Conservation (phyloP, 495 filamentous ascomycete species). For the Penicillium cinerascens region DNA sequence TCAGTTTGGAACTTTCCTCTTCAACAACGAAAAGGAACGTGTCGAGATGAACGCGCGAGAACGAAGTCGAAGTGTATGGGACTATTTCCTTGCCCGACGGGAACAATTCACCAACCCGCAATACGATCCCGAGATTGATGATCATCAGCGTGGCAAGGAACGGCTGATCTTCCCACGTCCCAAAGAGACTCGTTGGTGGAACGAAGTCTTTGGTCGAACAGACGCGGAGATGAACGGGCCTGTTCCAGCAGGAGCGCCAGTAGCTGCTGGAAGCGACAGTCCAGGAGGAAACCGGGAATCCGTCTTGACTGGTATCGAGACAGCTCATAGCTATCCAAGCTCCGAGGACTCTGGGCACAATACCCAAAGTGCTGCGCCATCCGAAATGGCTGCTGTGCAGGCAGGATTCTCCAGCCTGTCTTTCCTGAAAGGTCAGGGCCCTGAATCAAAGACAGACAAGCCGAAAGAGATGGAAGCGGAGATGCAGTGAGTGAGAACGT, state of each 20-base stretch:
- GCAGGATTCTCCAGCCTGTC: constrained; percentile 42
- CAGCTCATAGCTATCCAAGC: constrained; percentile 33
- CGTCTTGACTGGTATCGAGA: constrained; percentile 49
- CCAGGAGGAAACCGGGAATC: constrained; percentile 21
- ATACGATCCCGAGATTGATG: constrained; percentile 76
- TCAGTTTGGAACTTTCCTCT: constrained; percentile 96
- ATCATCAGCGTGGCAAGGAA: constrained; percentile 71
- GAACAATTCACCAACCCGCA: constrained; percentile 76
- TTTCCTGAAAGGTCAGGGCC: constrained; percentile 26
- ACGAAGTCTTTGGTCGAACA: constrained; percentile 76
- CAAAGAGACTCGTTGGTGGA: constrained; percentile 82
- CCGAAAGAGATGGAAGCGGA: constrained; percentile 45
- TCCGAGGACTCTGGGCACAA: constrained; percentile 22
- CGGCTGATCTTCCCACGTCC: constrained; percentile 75
- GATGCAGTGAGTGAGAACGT: constrained; percentile 35
- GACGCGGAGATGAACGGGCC: constrained; percentile 91
- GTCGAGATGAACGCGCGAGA: constrained; percentile 66
- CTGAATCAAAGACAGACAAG: constrained; percentile 18
- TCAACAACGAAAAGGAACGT: constrained; percentile 90
- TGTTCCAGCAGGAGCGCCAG: constrained; percentile 18
- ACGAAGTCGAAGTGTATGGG: constrained; percentile 88
- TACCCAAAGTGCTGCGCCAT: constrained; percentile 24
- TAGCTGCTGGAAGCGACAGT: constrained; percentile 13
- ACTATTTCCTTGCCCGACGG: constrained; percentile 80
- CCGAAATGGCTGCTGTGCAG: constrained; percentile 36